Percentiles rank a stretch among this genome's conserved stretches.
Evolutionary conservation across 805 yeast genomes (phyloP).

Genomic region (Spathaspora girioi): DNA sequence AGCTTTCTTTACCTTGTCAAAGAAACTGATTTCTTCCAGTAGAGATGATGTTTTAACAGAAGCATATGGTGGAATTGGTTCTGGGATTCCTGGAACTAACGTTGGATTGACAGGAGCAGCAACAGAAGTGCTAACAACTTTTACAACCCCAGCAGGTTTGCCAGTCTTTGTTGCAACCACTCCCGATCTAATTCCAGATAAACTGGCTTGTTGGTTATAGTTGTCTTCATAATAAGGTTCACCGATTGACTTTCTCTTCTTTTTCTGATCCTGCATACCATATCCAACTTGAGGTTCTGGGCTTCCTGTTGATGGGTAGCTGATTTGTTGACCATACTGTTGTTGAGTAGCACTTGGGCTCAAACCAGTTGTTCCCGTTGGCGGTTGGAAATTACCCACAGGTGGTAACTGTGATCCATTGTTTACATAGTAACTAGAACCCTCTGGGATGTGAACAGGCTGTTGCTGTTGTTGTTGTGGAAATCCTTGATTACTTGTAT

Average conservation of each 20-base stretch:
- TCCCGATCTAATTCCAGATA: constrained; percentile 44
- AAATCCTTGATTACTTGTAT: constrained; percentile 46
- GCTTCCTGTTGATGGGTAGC: constrained; percentile 9
- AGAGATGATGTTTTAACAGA: constrained; percentile 53
- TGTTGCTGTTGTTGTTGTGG: constrained; percentile 21
- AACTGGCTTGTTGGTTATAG: constrained; percentile 41
- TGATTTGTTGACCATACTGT: constrained; percentile 9
- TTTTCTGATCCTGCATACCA: not conserved
- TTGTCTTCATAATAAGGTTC: constrained; percentile 32
- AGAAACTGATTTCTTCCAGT: constrained; percentile 83
- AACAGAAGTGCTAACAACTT: constrained; percentile 12
- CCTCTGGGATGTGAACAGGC: constrained; percentile 13
- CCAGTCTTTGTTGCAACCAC: constrained; percentile 18
- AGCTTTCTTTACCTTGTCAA: constrained; percentile 86
- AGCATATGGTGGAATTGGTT: constrained; percentile 58
- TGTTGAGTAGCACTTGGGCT: constrained; percentile 20
- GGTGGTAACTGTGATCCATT: constrained; percentile 68
- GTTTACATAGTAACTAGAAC: constrained; percentile 20
- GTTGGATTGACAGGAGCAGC: constrained; percentile 50
- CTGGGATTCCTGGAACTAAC: constrained; percentile 80
- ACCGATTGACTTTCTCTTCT: constrained; percentile 20
- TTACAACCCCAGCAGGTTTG: constrained; percentile 20
- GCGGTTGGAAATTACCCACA: constrained; percentile 83
- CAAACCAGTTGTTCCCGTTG: constrained; percentile 31
- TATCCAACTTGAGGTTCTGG: constrained; percentile 6